Conservation (phyloP, 768 basidiomycete species). For the Tulasnella sp. region DNA sequence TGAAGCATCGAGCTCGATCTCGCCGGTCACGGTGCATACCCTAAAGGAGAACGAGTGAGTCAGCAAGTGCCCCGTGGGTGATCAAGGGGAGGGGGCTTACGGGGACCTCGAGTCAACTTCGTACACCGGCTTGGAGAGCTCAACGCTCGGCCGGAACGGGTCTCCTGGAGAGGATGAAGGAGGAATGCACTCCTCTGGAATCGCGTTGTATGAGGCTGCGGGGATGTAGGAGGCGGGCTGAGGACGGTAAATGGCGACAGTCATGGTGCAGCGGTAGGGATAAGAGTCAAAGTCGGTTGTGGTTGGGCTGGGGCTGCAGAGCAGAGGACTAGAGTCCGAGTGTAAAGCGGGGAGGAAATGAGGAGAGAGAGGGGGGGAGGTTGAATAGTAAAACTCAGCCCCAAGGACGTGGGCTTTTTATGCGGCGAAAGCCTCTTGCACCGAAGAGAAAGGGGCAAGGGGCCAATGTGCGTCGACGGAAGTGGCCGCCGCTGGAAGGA, state of each 20-base stretch:
- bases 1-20: conserved; percentile 17
- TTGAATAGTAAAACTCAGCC: not conserved
- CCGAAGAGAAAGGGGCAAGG: not conserved
- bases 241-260: conserved; percentile 1
- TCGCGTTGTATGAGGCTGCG: conserved; percentile 7
- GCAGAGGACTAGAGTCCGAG: not conserved
- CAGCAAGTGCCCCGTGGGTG: not conserved
- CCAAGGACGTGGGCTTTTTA: not conserved
- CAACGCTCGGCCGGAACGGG: conserved; percentile 17
- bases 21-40: conserved; percentile 16
- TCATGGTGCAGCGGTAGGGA: not conserved
- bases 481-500: not conserved
- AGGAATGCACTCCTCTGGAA: conserved; percentile 18
- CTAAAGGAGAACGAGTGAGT: not conserved
- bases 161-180: conserved; percentile 17
- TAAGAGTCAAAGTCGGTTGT: not conserved
- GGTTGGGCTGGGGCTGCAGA: not conserved
- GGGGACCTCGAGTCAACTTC: conserved; percentile 15
- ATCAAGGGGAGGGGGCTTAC: not conserved
- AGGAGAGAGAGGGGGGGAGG: not conserved
- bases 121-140: conserved; percentile 15
- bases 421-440: not conserved
- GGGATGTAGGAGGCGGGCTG: conserved; percentile 11
- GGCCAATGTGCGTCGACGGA: not conserved
- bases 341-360: not conserved